phyloP scores from a whole-genome alignment of 257 asterid genomes.

The Lithospermum erythrorhizon region DNA sequence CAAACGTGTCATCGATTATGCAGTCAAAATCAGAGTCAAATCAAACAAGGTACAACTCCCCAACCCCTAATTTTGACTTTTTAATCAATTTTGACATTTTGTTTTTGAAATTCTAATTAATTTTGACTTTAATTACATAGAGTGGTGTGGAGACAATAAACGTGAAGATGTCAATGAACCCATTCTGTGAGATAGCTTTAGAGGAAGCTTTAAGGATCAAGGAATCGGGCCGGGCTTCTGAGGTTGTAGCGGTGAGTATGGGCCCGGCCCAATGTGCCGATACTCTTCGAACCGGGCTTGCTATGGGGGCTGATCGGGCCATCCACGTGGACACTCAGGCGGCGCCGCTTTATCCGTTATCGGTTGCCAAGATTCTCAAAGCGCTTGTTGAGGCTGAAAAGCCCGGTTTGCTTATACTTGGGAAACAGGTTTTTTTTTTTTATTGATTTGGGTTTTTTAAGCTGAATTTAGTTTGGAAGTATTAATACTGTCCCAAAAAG shows the following conservation, averaged over 20 bases:
- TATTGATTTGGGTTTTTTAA: no score
- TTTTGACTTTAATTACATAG: conserved; percentile 21
- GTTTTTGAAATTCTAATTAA: neutral
- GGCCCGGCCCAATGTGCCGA: conserved; percentile 77
- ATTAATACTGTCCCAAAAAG: no score
- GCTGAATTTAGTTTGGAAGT: no score
- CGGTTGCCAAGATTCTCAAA: conserved; percentile 77
- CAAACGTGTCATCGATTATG: conserved; percentile 86
- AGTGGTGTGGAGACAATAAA: conserved; percentile 80
- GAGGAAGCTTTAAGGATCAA: conserved; percentile 85
- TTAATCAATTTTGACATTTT: neutral
- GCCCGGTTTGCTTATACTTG: conserved; percentile 73
- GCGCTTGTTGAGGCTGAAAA: conserved; percentile 78
- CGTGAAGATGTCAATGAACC: conserved; percentile 99
- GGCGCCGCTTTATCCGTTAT: conserved; percentile 49
- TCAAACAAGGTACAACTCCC: conserved; percentile 56
- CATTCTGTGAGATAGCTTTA: conserved; percentile 87
- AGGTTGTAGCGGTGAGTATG: conserved; percentile 72
- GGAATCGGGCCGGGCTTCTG: conserved; percentile 82
- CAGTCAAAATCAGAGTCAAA: conserved; percentile 92
- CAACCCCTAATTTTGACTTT: neutral
- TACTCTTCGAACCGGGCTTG: conserved; percentile 92
- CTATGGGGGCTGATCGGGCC: conserved; percentile 98
- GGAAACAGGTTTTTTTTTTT: conserved; percentile 57
- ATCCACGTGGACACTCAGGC: conserved; percentile 53